These are phyloP conservation scores for Aegilops tauschii DNA, from an alignment of 176 grass and related monocot species.

Conservation along the genomic window DNA sequence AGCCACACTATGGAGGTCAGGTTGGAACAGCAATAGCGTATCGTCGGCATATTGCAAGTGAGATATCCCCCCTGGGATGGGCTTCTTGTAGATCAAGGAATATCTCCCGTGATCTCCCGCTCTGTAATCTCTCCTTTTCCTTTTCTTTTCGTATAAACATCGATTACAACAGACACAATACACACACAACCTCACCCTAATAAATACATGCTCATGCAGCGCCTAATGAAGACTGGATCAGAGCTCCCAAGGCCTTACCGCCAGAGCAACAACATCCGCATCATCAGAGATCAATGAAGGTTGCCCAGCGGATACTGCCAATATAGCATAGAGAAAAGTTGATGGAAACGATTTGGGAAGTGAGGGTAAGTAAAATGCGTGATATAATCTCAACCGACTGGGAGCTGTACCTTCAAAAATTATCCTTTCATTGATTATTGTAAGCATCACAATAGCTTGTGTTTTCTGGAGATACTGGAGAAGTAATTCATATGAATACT, in stretches of 20 bases:
- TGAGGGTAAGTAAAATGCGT: slow-evolving; percentile 29
- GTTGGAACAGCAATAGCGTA: too few species aligned
- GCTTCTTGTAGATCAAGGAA: too few species aligned
- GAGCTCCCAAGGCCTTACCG: neutral
- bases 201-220: too few species aligned
- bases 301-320: slow-evolving; percentile 73
- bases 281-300: slow-evolving; percentile 81
- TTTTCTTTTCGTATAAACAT: too few species aligned
- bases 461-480: slow-evolving; percentile 89
- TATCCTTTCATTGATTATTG: slow-evolving; percentile 83
- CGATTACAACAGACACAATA: too few species aligned
- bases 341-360: slow-evolving; percentile 27
- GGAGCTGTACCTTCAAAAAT: slow-evolving; percentile 77
- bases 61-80: too few species aligned
- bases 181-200: too few species aligned
- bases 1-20: too few species aligned
- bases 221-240: too few species aligned
- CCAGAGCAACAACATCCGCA: slow-evolving; percentile 73
- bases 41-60: too few species aligned
- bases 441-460: slow-evolving; percentile 73
- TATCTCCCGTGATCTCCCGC: too few species aligned
- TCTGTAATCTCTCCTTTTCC: too few species aligned
- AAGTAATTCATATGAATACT: slow-evolving; percentile 94
- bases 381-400: neutral
- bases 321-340: slow-evolving; percentile 30